Percentiles rank a stretch among this genome's conserved stretches.
phyloP scores from a whole-genome alignment of 2,329 filamentous ascomycete genomes.

The Fusarium sulawesiense region DNA sequence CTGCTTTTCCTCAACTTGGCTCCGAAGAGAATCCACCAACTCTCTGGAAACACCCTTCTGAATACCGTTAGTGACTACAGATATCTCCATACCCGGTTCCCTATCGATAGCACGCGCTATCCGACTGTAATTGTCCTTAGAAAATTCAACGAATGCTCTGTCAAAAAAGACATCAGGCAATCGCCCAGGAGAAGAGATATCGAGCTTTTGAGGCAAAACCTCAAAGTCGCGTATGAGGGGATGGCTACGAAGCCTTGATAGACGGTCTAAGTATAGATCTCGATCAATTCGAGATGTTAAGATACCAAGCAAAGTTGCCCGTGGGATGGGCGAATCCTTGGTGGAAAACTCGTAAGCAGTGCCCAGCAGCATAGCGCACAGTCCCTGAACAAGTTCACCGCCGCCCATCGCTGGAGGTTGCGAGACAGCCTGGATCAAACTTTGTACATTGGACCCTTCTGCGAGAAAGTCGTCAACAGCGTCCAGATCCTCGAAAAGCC shows the following conservation, averaged over 20 bases:
- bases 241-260: conserved; percentile 81
- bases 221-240: conserved; percentile 90
- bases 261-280: conserved; percentile 86
- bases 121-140: conserved; percentile 95
- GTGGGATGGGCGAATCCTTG: conserved; percentile 91
- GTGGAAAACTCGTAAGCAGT: conserved; percentile 97
- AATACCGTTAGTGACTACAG: conserved; percentile 80
- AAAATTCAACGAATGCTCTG: conserved; percentile 86
- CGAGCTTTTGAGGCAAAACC: conserved; percentile 78
- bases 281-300: conserved; percentile 81
- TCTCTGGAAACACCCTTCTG: conserved; percentile 95
- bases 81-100: conserved; percentile 87
- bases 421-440: conserved; percentile 77
- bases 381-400: conserved; percentile 78
- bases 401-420: conserved; percentile 69
- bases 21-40: conserved; percentile 84
- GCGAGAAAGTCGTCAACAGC: conserved; percentile 93
- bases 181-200: conserved; percentile 58
- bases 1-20: conserved; percentile 80
- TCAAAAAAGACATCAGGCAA: conserved; percentile 89
- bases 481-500: conserved; percentile 92
- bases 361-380: conserved; percentile 86
- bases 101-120: conserved; percentile 87
- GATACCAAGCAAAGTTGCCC: conserved; percentile 82
- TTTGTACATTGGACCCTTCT: conserved; percentile 93